Base-by-base conservation (phyloP, 305 asterid species). In the Salvia sclarea region DNA sequence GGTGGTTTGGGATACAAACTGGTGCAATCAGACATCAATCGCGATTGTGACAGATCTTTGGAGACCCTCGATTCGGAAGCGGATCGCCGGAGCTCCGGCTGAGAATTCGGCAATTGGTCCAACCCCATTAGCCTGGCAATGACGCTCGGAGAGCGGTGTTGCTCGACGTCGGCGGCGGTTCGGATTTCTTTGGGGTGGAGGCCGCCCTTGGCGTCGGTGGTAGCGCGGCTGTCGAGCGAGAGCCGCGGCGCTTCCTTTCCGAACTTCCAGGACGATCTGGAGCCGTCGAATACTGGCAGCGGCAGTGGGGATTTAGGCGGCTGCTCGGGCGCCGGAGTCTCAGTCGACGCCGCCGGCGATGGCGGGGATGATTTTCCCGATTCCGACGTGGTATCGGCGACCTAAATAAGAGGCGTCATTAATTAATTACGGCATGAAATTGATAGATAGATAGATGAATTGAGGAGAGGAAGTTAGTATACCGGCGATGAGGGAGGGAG, bases 121-220 rank as follows among this genome's bases (percentile, higher is more conserved):
- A 92, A 88, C 9, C 98, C 98, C 97, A 92, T 92, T 24, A 92
- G 91, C 81, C 88, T 81, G 2, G 97, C 98, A 56, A 92, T 82
- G 66, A 92, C 97, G 65, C 96, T 85, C 0, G 97, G 88, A 20
- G 90, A 88, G 54, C 90, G 82, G 16, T 79, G 63, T 17, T 79
- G 80, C 28, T 75, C 82, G 35, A 72, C 71, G 9, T 76, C 87
- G 22, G 61, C 22, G 14, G 76, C 57, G 6, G 80, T 73, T 1
- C 84, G 80, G 74, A 84, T 83, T 75, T 83, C 85, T 67, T 79
- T 85, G 1, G 95, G 97, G 30, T 74, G 93, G 18, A 92, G 85
- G 25, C 95, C 68, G n/a, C 98, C 97, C 52, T 85, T 88, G 0
- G 89, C 86, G 22, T 92, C 97, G 20, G 88, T 82, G 17, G 84